These are phyloP conservation scores for Pyracantha coccinea DNA, from an alignment of 331 rosid species.

Conservation along the genomic window DNA sequence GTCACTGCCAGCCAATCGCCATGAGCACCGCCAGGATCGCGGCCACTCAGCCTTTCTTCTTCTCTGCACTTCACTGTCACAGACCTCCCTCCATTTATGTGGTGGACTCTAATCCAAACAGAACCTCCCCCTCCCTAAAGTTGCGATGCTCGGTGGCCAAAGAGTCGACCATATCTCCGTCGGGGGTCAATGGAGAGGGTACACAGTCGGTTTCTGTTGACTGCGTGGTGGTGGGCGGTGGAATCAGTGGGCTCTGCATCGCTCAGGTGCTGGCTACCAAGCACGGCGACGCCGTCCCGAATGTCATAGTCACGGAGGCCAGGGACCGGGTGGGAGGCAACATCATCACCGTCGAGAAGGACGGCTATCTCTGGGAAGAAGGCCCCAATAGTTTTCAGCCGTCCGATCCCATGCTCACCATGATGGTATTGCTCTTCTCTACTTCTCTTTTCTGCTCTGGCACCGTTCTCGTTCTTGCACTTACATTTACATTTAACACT, in stretches of 20 bases:
- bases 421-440: constrained; percentile 44
- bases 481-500: neutral
- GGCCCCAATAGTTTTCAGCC: constrained; percentile 98
- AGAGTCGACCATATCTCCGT: constrained; percentile 41
- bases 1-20: neutral
- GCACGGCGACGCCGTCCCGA: no score
- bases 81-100: neutral
- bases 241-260: no score
- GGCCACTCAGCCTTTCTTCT: neutral
- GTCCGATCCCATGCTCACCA: constrained; percentile 86
- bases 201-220: constrained; percentile 27
- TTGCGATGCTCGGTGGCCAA: constrained; percentile 62
- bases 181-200: constrained; percentile 4
- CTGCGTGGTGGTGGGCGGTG: neutral
- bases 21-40: neutral
- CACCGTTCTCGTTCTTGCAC: neutral
- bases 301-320: constrained; percentile 3
- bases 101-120: constrained; percentile 1
- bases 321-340: constrained; percentile 82
- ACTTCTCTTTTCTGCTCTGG: neutral
- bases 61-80: neutral
- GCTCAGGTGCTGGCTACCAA: no score
- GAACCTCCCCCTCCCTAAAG: constrained; percentile 10
- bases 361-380: constrained; percentile 93
- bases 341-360: constrained; percentile 63